Evolutionary conservation across 2,329 filamentous ascomycete species (phyloP).

Genomic region (Sporothrix dimorphospora): DNA sequence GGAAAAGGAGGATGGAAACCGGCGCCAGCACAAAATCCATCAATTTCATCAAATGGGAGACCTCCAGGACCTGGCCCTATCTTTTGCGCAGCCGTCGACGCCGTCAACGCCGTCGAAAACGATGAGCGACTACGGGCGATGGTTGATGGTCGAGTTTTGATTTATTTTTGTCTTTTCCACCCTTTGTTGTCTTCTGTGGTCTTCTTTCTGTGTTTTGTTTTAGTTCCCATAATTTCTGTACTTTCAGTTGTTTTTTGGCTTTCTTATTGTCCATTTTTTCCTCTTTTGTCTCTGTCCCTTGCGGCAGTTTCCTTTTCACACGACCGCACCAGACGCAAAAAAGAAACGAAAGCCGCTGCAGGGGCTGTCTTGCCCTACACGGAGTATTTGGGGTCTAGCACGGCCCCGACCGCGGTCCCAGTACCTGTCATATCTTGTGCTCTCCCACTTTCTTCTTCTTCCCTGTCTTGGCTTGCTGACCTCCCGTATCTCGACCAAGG

Average conservation of each 20-base stretch:
- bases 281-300: not conserved
- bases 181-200: not conserved
- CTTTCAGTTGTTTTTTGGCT: not conserved
- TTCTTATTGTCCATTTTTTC: not conserved
- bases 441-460: not conserved
- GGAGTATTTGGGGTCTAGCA: not conserved
- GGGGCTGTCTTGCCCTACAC: not conserved
- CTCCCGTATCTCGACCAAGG: not conserved
- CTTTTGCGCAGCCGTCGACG: not conserved
- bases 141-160: not conserved
- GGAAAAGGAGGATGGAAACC: too few species aligned
- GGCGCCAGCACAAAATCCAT: not conserved
- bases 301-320: too few species aligned
- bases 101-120: not conserved
- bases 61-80: slow-evolving; percentile 6
- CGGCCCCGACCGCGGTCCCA: not conserved
- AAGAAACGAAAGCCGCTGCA: not conserved
- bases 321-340: too few species aligned
- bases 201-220: not conserved
- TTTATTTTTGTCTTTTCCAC: not conserved
- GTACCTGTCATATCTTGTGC: not conserved
- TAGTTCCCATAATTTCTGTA: not conserved
- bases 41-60: not conserved
- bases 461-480: not conserved
- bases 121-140: not conserved